Evolutionary conservation across 2,329 filamentous ascomycete genomes (phyloP).

Genomic region (Xylaria sp.): DNA sequence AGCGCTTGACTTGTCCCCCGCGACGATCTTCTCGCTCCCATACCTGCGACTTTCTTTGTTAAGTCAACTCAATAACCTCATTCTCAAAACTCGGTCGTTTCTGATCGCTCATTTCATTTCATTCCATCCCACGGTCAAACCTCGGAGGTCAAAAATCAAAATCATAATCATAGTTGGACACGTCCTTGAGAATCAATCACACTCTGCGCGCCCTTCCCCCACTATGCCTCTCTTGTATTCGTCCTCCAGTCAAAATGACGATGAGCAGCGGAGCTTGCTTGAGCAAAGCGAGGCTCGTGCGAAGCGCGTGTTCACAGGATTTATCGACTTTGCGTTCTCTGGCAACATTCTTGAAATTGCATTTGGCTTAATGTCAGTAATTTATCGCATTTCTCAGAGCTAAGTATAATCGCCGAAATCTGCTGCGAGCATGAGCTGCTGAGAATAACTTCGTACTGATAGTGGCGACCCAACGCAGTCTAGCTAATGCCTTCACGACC

Average conservation of each 20-base stretch:
- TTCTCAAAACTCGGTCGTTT: background rate
- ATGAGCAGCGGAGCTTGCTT: conserved; percentile 58
- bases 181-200: background rate
- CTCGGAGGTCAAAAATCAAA: background rate
- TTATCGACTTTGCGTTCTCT: conserved; percentile 77
- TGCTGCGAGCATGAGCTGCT: background rate
- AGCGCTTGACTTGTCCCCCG: conserved; percentile 3
- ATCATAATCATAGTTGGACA: background rate
- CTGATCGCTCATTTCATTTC: background rate
- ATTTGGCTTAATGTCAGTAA: conserved; percentile 75
- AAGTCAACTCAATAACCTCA: conserved; percentile 5
- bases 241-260: conserved; percentile 26
- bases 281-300: conserved; percentile 60
- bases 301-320: conserved; percentile 68
- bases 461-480: conserved; percentile 53
- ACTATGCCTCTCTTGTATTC: conserved; percentile 30
- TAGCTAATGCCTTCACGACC: conserved; percentile 76
- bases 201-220: background rate
- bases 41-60: background rate
- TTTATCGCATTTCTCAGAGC: background rate
- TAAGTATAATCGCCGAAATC: conserved; percentile 1
- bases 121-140: background rate
- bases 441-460: conserved; percentile 12
- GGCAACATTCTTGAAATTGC: conserved; percentile 82
- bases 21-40: conserved; percentile 17